Evolutionary conservation across 2,329 filamentous ascomycete species (phyloP), one percentile per base, ranked within the genome.

Genomic region (Ophiosphaerella herpotricha): DNA sequence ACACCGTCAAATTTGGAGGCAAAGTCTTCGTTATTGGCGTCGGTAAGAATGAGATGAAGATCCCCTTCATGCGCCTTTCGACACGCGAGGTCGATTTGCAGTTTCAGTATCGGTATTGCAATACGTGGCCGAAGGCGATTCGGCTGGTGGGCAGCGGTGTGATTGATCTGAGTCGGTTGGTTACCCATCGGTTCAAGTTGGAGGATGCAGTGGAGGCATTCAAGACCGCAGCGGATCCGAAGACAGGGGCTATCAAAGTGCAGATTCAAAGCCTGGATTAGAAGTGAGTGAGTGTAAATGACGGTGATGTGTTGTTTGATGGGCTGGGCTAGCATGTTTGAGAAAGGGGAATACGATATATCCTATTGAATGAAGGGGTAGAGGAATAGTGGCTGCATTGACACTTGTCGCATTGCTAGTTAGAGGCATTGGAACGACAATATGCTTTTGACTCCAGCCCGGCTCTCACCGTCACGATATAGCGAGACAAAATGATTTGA

Each of bases 21-120:
- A 96, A 95, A 77, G 93, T 97, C 46, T 97, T 97, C 70, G 88
- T 97, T 57, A 95, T 97, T 60, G 93, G 93, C 35, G 92, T 97
- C 2, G 94, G 93, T 60, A 93, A 89, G 81, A 92, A 94, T 73
- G 90, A 97, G 80, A 94, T 97, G 80, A 91, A 85, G 75, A 88
- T 97, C 57, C 93, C 93, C 24, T 97, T 97, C 75, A 97, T 97
- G 93, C 80, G 91, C 43, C 83, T 93, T 50, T 93, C 88, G 65
- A 93, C 92, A 5, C 84, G 90, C 57, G 94, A 97, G 78, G 89
- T 97, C 63, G 93, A 97, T 75, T 80, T 97, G 53, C 90, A 96
- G 77, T 94, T 97, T 75, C 93, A 97, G 79, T 97, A 97, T 79
- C 85, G 94, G 54, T 97, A 97, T 80, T 84, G 83, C 78, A 97